Base-by-base conservation (phyloP, 2,329 filamentous ascomycete genomes). In the Cladosporium sp. region DNA sequence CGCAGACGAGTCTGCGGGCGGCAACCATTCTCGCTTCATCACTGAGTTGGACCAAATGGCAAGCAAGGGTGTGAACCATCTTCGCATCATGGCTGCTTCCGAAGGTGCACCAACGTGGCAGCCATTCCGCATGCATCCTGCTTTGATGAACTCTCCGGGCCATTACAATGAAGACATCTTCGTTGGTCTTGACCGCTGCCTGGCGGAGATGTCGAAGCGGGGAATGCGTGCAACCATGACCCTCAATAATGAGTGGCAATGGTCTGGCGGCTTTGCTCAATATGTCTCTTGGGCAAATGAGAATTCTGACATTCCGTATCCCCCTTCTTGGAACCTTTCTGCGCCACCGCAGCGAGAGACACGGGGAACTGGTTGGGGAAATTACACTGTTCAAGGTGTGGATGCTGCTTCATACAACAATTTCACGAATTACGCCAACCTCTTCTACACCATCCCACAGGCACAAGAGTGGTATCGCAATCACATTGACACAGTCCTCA, bases 211-310 rank as follows among this genome's bases (percentile, higher is more conserved):
- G 69, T 66, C 66, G 7, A 71, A 71, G 58, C 63, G 73, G 7
- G 72, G 72, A 4, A 75, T 75, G 68, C 65, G 73, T 19, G 73
- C 73, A 19, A 75, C 73, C 12, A 75, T 75, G 72, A 74, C 73
- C 0, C 60, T 75, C 3, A 67, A 64, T 7, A 69, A 74, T 44
- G 68, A 74, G 60, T 75, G 73, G 73, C 73, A 75, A 53, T 75
- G 73, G 73, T 66, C 62, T 15, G 73, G 73, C 7, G 73, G 73
- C 0, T 74, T 74, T 35, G 69, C 65, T 2, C 73, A 74, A 53
- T 75, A 70, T 56, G 70, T 75, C 1, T 70, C 65, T 1, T 75
- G 73, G 73, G 70, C 72, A 4, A 66, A 63, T 15, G 63, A 63
- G 40, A 66, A 74, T 56, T 61, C 63, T 6, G 52, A 58, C 8